Evolutionary conservation across 805 yeast genomes (phyloP).

Genomic region (Cyberlindnera nakhonratchasimensis): DNA sequence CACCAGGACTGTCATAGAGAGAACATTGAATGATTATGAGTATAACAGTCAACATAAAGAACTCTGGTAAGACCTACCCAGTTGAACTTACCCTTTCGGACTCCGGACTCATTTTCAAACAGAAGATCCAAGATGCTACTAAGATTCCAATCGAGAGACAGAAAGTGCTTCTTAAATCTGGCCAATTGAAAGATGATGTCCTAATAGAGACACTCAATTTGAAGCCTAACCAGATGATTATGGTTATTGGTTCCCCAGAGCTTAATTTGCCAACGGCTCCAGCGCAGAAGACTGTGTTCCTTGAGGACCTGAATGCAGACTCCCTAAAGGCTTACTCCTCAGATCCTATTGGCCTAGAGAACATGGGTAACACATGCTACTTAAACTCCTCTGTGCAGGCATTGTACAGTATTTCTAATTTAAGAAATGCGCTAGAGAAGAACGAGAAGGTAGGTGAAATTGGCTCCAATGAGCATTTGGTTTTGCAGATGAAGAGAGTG

Average conservation of each 20-base stretch:
- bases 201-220: conserved; percentile 43
- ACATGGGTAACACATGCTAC: conserved; percentile 95
- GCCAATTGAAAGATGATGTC: conserved; percentile 71
- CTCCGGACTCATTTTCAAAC: conserved; percentile 55
- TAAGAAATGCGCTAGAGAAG: conserved; percentile 58
- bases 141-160: conserved; percentile 87
- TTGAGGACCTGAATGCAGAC: conserved; percentile 63
- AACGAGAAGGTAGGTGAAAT: conserved; percentile 39
- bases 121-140: conserved; percentile 67
- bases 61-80: conserved; percentile 65
- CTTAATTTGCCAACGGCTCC: conserved; percentile 53
- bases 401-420: conserved; percentile 71
- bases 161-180: conserved; percentile 85
- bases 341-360: conserved; percentile 84
- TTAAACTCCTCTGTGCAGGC: conserved; percentile 88
- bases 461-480: conserved; percentile 36
- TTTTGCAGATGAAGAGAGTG: conserved; percentile 46
- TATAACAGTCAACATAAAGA: conserved; percentile 45
- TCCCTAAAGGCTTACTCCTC: conserved; percentile 33
- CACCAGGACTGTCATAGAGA: no score
- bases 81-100: conserved; percentile 31
- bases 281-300: conserved; percentile 47
- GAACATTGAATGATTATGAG: no score
- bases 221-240: conserved; percentile 63
- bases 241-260: conserved; percentile 93